Percentiles rank a stretch among this genome's conserved stretches.
These are phyloP conservation scores for Urochloa ruziziensis DNA, from an alignment of 176 grass and related monocot species.

Conservation along the genomic window DNA sequence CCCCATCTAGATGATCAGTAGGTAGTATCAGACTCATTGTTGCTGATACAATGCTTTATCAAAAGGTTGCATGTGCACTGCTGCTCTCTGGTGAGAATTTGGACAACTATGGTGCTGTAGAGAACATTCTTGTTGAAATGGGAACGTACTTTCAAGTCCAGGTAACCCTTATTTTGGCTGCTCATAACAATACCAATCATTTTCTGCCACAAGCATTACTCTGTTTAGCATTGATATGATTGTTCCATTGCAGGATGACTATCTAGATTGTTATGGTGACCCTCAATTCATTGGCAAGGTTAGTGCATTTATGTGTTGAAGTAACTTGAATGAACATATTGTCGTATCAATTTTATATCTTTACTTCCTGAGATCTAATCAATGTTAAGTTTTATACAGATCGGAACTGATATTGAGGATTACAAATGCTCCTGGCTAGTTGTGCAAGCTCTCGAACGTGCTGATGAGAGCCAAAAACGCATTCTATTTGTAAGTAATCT, in stretches of 20 bases:
- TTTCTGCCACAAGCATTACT: constrained; percentile 12
- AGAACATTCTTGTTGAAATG: constrained; percentile 95
- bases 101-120: constrained; percentile 67
- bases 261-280: constrained; percentile 92
- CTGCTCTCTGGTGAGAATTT: constrained; percentile 83
- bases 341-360: neutral
- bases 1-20: neutral
- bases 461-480: constrained; percentile 54
- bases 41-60: constrained; percentile 26
- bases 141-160: constrained; percentile 98
- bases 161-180: constrained; percentile 41
- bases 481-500: constrained; percentile 65
- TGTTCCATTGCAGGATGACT: constrained; percentile 80
- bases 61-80: constrained; percentile 94
- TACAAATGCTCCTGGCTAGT: constrained; percentile 99
- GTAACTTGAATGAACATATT: neutral
- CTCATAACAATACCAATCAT: neutral
- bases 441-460: constrained; percentile 83
- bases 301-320: constrained; percentile 2
- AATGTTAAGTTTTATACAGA: constrained; percentile 39
- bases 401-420: constrained; percentile 98
- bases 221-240: constrained; percentile 11
- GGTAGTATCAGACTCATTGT: neutral
- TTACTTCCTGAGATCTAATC: constrained; percentile 15
- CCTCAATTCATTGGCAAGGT: constrained; percentile 97